Evolutionary conservation across 2,329 filamentous ascomycete genomes (phyloP).

Genomic region (Fusarium albidum): DNA sequence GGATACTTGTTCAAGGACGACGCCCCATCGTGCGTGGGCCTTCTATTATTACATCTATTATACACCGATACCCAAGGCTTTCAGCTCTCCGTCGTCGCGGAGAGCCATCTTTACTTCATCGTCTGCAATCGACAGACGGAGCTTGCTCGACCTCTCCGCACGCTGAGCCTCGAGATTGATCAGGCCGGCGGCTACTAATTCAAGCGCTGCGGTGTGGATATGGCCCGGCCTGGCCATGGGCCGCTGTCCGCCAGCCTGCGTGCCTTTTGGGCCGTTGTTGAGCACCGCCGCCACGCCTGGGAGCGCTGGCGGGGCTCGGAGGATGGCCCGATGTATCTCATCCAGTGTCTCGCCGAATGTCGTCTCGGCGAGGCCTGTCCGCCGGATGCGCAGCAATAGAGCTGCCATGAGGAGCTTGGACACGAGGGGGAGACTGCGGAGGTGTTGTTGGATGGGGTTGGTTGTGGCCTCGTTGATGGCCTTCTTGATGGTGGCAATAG

Average conservation of each 20-base stretch:
- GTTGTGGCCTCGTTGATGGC: conserved; percentile 96
- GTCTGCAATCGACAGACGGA: conserved; percentile 85
- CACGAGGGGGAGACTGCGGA: conserved; percentile 81
- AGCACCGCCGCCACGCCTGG: conserved; percentile 50
- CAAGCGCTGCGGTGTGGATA: conserved; percentile 77
- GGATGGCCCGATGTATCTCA: conserved; percentile 62
- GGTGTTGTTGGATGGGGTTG: conserved; percentile 88
- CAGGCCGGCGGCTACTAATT: conserved; percentile 86
- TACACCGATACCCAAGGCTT: conserved; percentile 72
- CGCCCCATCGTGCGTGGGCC: conserved; percentile 6
- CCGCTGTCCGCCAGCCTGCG: conserved; percentile 40
- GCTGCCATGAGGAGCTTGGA: conserved; percentile 88
- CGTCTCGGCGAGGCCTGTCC: conserved; percentile 87
- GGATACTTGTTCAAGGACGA: conserved; percentile 17
- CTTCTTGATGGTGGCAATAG: conserved; percentile 90
- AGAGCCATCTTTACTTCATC: conserved; percentile 92
- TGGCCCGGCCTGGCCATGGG: conserved; percentile 45
- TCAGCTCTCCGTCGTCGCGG: conserved; percentile 86
- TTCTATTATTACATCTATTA: conserved; percentile 42
- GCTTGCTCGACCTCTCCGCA: conserved; percentile 86
- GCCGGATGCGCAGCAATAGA: conserved; percentile 77
- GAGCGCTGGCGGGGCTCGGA: conserved; percentile 45
- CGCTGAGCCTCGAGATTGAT: conserved; percentile 82
- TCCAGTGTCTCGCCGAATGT: conserved; percentile 89
- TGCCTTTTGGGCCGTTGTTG: conserved; percentile 40